A percentile compares a stretch with the other conserved stretches of the same genome.
Conservation (phyloP, 192 early-diverging fungal genomes). For the Oehlia diaphana region DNA sequence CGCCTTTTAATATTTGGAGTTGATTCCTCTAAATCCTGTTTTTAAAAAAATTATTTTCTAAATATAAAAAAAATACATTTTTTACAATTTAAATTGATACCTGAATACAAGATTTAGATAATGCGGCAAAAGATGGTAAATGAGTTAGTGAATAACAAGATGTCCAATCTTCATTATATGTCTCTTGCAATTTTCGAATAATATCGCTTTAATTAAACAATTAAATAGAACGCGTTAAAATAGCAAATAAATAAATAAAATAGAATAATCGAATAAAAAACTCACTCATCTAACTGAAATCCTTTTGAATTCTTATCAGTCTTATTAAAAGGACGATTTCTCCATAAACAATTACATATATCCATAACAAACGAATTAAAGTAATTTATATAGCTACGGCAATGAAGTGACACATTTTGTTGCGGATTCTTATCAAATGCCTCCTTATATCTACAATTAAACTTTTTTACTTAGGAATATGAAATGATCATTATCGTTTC, state of each 20-base stretch:
- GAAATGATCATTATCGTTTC: not conserved
- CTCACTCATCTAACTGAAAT: constrained; percentile 44
- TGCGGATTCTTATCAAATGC: constrained; percentile 40
- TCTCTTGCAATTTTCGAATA: constrained; percentile 1
- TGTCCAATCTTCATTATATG: not conserved
- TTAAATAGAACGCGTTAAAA: not conserved
- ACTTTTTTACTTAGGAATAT: not conserved
- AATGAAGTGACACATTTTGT: constrained; percentile 33
- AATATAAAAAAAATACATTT: not conserved
- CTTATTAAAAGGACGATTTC: constrained; percentile 45
- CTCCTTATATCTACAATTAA: constrained; percentile 33
- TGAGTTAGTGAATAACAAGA: constrained; percentile 5
- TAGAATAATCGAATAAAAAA: not conserved
- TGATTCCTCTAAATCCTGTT: constrained; percentile 8
- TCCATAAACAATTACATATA: constrained; percentile 51
- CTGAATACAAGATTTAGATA: constrained; percentile 3
- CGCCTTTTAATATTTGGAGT: not conserved
- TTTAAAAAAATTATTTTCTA: not conserved
- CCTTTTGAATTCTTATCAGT: constrained; percentile 39
- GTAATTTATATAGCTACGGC: constrained; percentile 41
- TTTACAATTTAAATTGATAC: not conserved
- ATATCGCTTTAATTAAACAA: not conserved
- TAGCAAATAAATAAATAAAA: not conserved
- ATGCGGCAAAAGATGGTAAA: constrained; percentile 7
- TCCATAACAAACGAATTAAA: constrained; percentile 60